Conservation (phyloP, 352 stramenopile species). For the Peronospora belbahrii region DNA sequence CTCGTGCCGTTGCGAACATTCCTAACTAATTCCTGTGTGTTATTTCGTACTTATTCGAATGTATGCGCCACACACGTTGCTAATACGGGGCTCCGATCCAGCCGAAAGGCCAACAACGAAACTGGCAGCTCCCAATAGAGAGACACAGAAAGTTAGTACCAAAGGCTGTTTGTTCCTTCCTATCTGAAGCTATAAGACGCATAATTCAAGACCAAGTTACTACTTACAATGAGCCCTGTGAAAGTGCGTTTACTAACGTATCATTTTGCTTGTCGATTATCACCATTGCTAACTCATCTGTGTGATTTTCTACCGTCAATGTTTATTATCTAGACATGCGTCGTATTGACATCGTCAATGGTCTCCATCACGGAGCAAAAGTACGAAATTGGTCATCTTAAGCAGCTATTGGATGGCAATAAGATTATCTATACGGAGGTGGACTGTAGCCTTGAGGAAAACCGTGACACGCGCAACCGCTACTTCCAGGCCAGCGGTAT, state of each 20-base stretch:
- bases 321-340: slow-evolving; percentile 25
- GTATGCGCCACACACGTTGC: slow-evolving; percentile 1
- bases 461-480: slow-evolving; percentile 57
- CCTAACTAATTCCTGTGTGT: background rate
- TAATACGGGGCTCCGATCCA: no score
- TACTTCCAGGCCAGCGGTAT: slow-evolving; percentile 78
- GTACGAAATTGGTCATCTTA: slow-evolving; percentile 59
- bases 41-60: slow-evolving; percentile 15
- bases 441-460: slow-evolving; percentile 77
- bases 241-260: slow-evolving; percentile 13
- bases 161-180: no score
- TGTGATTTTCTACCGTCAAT: background rate
- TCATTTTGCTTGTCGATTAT: background rate
- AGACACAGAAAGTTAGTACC: background rate
- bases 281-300: background rate
- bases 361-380: slow-evolving; percentile 73
- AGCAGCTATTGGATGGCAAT: slow-evolving; percentile 68
- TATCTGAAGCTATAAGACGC: background rate
- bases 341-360: slow-evolving; percentile 71
- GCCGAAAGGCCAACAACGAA: no score
- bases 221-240: slow-evolving; percentile 23
- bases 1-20: slow-evolving; percentile 10
- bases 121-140: background rate
- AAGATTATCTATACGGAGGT: slow-evolving; percentile 64
- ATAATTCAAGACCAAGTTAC: slow-evolving; percentile 7